A percentile compares a stretch with the other conserved stretches of the same genome.
Evolutionary conservation across 805 yeast species (phyloP).

Genomic region (Candida ficus): DNA sequence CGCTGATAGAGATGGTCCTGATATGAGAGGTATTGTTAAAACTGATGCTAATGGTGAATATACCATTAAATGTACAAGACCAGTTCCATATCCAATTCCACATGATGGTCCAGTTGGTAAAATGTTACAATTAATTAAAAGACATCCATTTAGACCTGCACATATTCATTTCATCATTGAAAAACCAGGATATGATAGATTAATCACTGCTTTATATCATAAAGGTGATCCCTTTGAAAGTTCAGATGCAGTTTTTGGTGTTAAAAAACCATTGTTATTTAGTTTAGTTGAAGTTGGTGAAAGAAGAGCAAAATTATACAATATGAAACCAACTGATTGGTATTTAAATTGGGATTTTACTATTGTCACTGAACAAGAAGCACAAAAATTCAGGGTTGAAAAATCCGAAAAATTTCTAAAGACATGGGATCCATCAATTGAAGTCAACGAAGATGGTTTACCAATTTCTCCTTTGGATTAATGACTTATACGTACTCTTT

Average conservation of each 20-base stretch:
- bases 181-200: not conserved
- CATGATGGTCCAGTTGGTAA: not conserved
- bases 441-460: not conserved
- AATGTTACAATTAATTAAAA: not conserved
- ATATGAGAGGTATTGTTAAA: not conserved
- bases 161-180: not conserved
- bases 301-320: not conserved
- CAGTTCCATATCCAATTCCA: not conserved
- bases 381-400: not conserved
- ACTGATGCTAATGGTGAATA: not conserved
- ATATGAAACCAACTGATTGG: not conserved
- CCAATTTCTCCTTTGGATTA: not conserved
- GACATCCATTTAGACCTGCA: not conserved
- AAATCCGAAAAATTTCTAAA: not conserved
- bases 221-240: not conserved
- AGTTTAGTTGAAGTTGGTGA: not conserved
- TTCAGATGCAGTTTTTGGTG: not conserved
- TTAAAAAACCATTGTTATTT: not conserved
- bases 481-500: not conserved
- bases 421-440: not conserved
- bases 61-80: not conserved
- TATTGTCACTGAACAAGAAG: not conserved
- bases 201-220: not conserved
- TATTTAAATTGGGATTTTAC: not conserved
- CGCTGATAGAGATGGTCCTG: not conserved